phyloP scores from a whole-genome alignment of 495 filamentous ascomycete species.

The Pseudomonodictys pantanalensis region DNA sequence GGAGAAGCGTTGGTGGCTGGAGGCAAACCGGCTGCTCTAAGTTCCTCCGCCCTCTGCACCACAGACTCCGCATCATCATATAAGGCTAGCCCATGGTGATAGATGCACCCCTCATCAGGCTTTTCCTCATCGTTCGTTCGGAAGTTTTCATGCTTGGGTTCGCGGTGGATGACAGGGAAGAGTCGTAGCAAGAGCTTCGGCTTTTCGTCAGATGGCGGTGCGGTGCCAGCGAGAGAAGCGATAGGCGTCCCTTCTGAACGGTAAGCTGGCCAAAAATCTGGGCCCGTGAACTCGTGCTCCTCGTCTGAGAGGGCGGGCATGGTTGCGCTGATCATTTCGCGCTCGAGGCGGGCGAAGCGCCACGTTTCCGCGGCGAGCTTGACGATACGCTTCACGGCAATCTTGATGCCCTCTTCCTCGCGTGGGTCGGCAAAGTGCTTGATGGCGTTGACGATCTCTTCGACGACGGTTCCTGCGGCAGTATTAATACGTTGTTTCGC shows the following conservation, averaged over 20 bases:
- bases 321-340: slow-evolving; percentile 57
- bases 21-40: slow-evolving; percentile 28
- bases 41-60: slow-evolving; percentile 21
- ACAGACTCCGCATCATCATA: slow-evolving; percentile 56
- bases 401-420: slow-evolving; percentile 52
- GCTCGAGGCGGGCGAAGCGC: slow-evolving; percentile 61
- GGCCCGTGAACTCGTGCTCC: slow-evolving; percentile 37
- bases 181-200: slow-evolving; percentile 49
- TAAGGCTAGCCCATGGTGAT: slow-evolving; percentile 51
- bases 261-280: slow-evolving; percentile 48
- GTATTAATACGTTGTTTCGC: slow-evolving; percentile 61
- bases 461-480: slow-evolving; percentile 58
- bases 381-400: slow-evolving; percentile 55
- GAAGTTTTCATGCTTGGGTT: slow-evolving; percentile 56
- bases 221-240: slow-evolving; percentile 21
- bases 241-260: slow-evolving; percentile 34
- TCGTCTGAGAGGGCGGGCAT: slow-evolving; percentile 50
- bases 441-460: slow-evolving; percentile 59
- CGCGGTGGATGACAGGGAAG: slow-evolving; percentile 55
- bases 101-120: slow-evolving; percentile 47
- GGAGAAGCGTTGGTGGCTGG: slow-evolving; percentile 16
- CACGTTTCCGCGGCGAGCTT: slow-evolving; percentile 64
- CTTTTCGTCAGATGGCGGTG: slow-evolving; percentile 22
- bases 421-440: slow-evolving; percentile 57
- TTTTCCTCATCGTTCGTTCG: slow-evolving; percentile 43